Evolutionary conservation across 192 early-diverging fungal species (phyloP).

Genomic region (Thamnidium elegans): DNA sequence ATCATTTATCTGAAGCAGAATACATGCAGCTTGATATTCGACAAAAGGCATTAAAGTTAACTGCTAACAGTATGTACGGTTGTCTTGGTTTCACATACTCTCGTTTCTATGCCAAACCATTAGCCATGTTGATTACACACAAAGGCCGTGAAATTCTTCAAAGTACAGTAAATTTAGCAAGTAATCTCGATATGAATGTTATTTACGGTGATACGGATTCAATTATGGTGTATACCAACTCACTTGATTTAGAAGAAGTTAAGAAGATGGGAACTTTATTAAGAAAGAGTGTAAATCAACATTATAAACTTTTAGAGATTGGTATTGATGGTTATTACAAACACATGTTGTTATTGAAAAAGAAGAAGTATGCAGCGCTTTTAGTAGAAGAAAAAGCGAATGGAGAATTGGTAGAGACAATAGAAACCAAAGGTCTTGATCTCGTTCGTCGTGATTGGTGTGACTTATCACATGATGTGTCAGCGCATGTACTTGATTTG

Average conservation of each 20-base stretch:
- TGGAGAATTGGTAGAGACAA: constrained; percentile 40
- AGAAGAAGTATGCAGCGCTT: constrained; percentile 98
- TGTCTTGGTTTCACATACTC: constrained; percentile 92
- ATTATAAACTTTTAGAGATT: constrained; percentile 93
- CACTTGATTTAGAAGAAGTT: constrained; percentile 66
- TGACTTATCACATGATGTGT: constrained; percentile 86
- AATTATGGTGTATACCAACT: constrained; percentile 94
- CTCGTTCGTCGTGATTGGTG: constrained; percentile 98
- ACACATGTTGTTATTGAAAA: constrained; percentile 88
- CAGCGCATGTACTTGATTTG: constrained; percentile 63
- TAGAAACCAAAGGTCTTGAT: constrained; percentile 95
- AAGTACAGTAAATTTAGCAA: constrained; percentile 85
- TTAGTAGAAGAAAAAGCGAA: constrained; percentile 59
- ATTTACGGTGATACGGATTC: constrained; percentile 99
- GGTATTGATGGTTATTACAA: constrained; percentile 94
- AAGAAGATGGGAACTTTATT: constrained; percentile 79
- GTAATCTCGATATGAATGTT: constrained; percentile 75
- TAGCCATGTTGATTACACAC: constrained; percentile 96
- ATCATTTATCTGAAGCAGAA: constrained; percentile 53
- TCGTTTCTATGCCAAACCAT: constrained; percentile 92
- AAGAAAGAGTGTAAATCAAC: constrained; percentile 83
- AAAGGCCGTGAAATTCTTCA: constrained; percentile 96
- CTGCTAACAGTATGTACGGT: constrained; percentile 99
- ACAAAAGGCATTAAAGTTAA: constrained; percentile 93
- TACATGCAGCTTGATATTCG: constrained; percentile 78